Conservation (phyloP, 441 rosid genomes). For the Erodium trifolium region DNA sequence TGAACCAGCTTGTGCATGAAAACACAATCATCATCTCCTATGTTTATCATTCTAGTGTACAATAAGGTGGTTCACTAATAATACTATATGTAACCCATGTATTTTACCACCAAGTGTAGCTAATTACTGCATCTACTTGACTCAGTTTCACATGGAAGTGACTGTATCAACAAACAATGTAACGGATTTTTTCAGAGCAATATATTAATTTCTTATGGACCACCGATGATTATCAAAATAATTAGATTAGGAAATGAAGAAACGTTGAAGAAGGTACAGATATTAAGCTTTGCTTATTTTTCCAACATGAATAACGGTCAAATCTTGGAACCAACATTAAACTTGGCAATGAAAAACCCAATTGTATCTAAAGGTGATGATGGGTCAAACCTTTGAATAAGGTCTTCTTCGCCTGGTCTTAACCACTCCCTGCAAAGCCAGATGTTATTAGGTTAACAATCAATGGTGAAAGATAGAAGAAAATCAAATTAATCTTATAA, state of each 20-base stretch:
- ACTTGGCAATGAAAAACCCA: slow-evolving; percentile 93
- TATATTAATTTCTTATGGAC: too few species aligned
- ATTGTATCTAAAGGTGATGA: slow-evolving; percentile 79
- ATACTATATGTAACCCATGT: background rate
- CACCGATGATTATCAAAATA: too few species aligned
- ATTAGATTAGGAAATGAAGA: background rate
- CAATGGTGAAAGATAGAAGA: background rate
- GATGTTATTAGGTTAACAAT: background rate
- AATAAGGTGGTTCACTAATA: background rate
- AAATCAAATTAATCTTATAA: background rate
- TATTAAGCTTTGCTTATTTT: background rate
- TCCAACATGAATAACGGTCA: background rate
- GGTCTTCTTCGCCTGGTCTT: slow-evolving; percentile 77
- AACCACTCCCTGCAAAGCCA: slow-evolving; percentile 67
- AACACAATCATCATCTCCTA: too few species aligned
- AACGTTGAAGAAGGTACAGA: too few species aligned
- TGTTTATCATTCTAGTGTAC: background rate
- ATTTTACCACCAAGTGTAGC: background rate
- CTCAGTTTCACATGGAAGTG: background rate
- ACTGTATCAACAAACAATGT: too few species aligned
- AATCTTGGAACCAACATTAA: slow-evolving; percentile 43
- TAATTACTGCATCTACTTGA: background rate
- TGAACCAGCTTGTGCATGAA: slow-evolving; percentile 25
- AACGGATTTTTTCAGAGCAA: too few species aligned
- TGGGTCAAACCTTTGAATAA: slow-evolving; percentile 92